phyloP scores from a whole-genome alignment of 768 basidiomycete species.

The Mycena indigotica region DNA sequence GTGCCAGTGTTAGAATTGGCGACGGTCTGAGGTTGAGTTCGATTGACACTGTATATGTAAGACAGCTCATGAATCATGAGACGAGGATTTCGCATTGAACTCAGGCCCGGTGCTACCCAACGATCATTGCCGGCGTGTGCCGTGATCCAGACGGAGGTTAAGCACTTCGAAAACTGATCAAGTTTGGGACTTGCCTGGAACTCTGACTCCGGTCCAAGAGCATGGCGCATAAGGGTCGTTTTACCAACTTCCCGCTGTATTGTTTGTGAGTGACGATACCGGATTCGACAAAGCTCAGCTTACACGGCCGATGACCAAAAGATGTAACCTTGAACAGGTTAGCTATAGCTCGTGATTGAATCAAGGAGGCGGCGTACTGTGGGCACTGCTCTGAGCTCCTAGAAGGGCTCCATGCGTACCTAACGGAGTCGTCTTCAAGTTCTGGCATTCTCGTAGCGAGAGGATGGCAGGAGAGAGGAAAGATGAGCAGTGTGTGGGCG shows the following conservation, averaged over 20 bases:
- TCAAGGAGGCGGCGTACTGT: not conserved
- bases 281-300: not conserved
- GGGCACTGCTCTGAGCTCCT: not conserved
- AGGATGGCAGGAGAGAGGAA: not conserved
- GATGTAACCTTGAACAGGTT: not conserved
- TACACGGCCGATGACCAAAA: not conserved
- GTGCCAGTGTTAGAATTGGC: no score
- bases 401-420: no score
- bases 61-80: not conserved
- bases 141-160: not conserved
- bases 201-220: no score
- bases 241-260: not conserved
- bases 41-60: not conserved
- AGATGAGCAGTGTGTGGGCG: not conserved
- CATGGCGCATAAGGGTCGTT: not conserved
- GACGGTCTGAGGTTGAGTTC: no score
- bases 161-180: not conserved
- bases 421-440: no score
- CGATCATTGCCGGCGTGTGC: not conserved
- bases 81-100: not conserved
- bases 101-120: not conserved
- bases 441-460: not conserved
- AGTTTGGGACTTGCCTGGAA: not conserved
- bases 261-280: not conserved
- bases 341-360: not conserved